Percentiles rank a stretch among this genome's conserved stretches.
Conservation (phyloP, 1,284 basidiomycete genomes). For the Xerocomus nothofagi region DNA sequence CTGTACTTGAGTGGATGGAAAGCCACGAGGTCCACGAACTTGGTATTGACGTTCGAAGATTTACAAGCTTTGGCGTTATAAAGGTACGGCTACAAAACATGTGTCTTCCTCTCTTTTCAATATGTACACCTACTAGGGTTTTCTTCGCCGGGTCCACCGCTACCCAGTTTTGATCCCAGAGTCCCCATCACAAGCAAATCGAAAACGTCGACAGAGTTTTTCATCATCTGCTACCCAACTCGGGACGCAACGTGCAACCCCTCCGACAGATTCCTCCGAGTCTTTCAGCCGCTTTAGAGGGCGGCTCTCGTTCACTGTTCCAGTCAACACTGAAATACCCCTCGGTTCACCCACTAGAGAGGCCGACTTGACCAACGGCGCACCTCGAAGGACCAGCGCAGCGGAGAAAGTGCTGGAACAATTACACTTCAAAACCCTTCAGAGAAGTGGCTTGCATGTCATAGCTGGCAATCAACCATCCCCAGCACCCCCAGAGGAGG, state of each 20-base stretch:
- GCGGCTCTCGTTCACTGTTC: slow-evolving; percentile 28
- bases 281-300: slow-evolving; percentile 31
- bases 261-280: slow-evolving; percentile 29
- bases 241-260: slow-evolving; percentile 24
- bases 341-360: slow-evolving; percentile 29
- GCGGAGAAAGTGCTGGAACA: slow-evolving; percentile 61
- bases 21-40: slow-evolving; percentile 66
- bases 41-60: slow-evolving; percentile 89
- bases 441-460: slow-evolving; percentile 37
- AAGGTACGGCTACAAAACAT: slow-evolving; percentile 53
- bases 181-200: slow-evolving; percentile 26
- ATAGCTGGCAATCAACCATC: slow-evolving; percentile 24
- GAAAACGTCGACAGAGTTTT: slow-evolving; percentile 47
- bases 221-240: slow-evolving; percentile 32
- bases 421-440: slow-evolving; percentile 51
- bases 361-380: slow-evolving; percentile 7
- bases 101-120: background rate
- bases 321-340: slow-evolving; percentile 33
- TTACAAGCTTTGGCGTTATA: slow-evolving; percentile 99
- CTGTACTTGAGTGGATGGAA: slow-evolving; percentile 90
- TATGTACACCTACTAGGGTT: slow-evolving; percentile 57
- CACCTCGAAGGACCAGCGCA: slow-evolving; percentile 47
- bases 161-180: slow-evolving; percentile 77
- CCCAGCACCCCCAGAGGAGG: slow-evolving; percentile 21
- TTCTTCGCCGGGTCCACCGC: slow-evolving; percentile 88